A percentile compares a stretch with the other conserved stretches of the same genome.
phyloP scores from a whole-genome alignment of 192 early-diverging fungal genomes.

The Entomortierella parvispora region DNA sequence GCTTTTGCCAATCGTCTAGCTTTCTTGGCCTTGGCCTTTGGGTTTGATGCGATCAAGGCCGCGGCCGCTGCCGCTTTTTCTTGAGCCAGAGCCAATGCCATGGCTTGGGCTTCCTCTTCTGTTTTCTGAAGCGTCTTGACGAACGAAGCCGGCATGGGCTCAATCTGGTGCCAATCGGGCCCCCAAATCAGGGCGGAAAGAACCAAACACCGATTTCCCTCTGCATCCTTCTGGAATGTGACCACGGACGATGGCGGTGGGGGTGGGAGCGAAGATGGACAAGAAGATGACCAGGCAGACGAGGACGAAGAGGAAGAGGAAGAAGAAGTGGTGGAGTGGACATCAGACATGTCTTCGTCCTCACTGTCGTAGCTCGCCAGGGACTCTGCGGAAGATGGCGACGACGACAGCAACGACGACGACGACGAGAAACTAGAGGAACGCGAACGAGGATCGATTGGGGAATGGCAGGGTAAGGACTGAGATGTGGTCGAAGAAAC shows the following conservation, averaged over 20 bases:
- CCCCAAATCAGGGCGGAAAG: slow-evolving; percentile 47
- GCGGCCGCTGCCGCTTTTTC: slow-evolving; percentile 10
- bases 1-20: slow-evolving; percentile 21
- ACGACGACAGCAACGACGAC: neutral
- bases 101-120: slow-evolving; percentile 27
- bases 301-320: slow-evolving; percentile 5
- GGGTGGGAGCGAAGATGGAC: slow-evolving; percentile 4
- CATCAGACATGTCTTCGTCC: neutral
- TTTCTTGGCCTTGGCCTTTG: slow-evolving; percentile 32
- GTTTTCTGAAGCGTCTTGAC: slow-evolving; percentile 22
- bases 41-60: slow-evolving; percentile 1
- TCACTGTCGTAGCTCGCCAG: neutral
- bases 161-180: slow-evolving; percentile 46
- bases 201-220: slow-evolving; percentile 6
- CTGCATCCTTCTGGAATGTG: neutral
- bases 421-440: neutral
- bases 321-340: neutral
- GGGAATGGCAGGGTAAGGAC: neutral
- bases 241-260: neutral
- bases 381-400: neutral
- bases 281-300: neutral
- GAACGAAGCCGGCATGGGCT: slow-evolving; percentile 42
- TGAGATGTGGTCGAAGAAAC: neutral
- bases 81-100: slow-evolving; percentile 8
- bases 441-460: neutral